Percentiles rank a stretch among this genome's conserved stretches.
Evolutionary conservation across 192 early-diverging fungal species (phyloP).

Genomic region (Coemansia nantahalensis): DNA sequence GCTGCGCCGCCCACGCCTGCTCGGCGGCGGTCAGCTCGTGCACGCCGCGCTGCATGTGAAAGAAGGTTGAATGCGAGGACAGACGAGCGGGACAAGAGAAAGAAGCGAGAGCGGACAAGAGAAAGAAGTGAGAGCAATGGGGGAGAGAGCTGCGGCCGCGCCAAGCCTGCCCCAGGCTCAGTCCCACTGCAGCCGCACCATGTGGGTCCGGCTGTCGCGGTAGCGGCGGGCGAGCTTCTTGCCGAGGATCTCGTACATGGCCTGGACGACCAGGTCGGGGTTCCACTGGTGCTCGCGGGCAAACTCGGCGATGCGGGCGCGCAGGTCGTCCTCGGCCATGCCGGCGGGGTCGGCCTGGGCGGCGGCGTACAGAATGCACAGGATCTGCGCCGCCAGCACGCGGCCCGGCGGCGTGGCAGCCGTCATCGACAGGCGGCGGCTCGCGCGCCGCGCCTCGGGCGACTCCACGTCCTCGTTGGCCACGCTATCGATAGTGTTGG

Average conservation of each 20-base stretch:
- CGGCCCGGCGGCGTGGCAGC: conserved; percentile 33
- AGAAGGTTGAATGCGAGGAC: too few relatives aligned
- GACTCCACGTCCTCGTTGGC: conserved; percentile 49
- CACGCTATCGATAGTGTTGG: conserved; percentile 44
- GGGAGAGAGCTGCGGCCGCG: too few relatives aligned
- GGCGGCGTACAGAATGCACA: conserved; percentile 43
- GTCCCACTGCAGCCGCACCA: conserved; percentile 47
- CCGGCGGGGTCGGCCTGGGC: conserved; percentile 20
- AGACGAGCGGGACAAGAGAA: conserved; percentile 7
- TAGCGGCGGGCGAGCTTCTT: conserved; percentile 48
- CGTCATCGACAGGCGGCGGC: conserved; percentile 43
- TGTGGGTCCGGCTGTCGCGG: conserved; percentile 42
- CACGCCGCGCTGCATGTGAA: conserved; percentile 4
- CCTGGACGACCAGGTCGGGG: conserved; percentile 47
- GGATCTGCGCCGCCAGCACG: conserved; percentile 46
- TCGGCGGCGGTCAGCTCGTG: conserved; percentile 21
- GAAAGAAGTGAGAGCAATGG: too few relatives aligned
- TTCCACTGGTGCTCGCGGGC: conserved; percentile 48
- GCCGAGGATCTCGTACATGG: conserved; percentile 51
- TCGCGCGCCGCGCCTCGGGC: conserved; percentile 37
- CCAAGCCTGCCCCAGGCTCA: too few relatives aligned
- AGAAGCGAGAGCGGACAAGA: neutral
- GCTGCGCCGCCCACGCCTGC: conserved; percentile 31
- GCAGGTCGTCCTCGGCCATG: conserved; percentile 44
- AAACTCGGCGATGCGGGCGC: conserved; percentile 41